Base-by-base conservation (phyloP, 805 yeast species). In the Candida chilensis region DNA sequence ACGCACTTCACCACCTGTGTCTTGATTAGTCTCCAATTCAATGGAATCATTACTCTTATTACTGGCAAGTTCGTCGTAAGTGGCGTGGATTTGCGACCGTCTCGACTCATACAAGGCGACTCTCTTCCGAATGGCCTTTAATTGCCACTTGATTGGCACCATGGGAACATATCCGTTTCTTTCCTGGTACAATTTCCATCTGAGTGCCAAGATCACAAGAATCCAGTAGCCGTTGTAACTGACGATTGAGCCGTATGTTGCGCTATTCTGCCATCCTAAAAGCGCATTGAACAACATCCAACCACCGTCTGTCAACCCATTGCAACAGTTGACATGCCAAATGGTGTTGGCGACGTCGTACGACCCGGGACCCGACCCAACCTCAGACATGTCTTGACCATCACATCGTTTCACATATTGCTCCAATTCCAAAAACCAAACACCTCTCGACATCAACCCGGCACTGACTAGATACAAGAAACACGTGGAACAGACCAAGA, bases 281-380 rank as follows among this genome's bases (percentile, higher is more conserved):
- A 87, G 62, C 1, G 95, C 96, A 20, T 88, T 85, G 44, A 83
- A 66, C 21, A 87, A 61, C 94, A 86, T 86, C 95, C 94, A 87
- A 19, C 78, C 74, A 4, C 94, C 94, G 46, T 87, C 96, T 11
- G 71, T 81, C 41, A 83, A 79, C 16, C 95, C 94, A 50, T 86
- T 86, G 57, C 96, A 87, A 52, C 95, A 86, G 55, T 87, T 85
- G 16, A 87, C 95, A 50, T 87, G 96, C 96, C 96, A 87, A 2
- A 87, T 76, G 5, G 92, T 75, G 28, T 66, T 71, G 14, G 70
- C 40, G 15, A 87, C 77, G 45, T 87, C 95, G 47, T 87, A 87
- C 0, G 94, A 81, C 0, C 96, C 96, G 0, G 95, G 95, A 0
- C 96, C 96, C 24, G 80, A 78, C 2, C 96, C 96, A 1, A 78